Conservation (phyloP, 768 basidiomycete genomes). For the Chalciporus chontae region DNA sequence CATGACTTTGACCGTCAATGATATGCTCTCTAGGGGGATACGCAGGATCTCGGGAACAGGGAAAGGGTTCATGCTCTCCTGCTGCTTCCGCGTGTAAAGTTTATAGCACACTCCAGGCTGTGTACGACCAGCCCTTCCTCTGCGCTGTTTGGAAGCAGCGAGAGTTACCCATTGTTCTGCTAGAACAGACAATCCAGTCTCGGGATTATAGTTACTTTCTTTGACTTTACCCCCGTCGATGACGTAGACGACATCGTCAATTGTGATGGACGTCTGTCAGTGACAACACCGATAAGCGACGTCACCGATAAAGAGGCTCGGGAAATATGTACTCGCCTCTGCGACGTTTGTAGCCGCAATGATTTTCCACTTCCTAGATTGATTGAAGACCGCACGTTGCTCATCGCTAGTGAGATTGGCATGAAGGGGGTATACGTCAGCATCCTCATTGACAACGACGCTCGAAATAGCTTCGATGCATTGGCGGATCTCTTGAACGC, state of each 20-base stretch:
- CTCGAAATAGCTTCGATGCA: slow-evolving; percentile 60
- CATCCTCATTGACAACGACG: slow-evolving; percentile 29
- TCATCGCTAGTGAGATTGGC: slow-evolving; percentile 85
- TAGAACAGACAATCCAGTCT: slow-evolving; percentile 69
- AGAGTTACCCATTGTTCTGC: slow-evolving; percentile 74
- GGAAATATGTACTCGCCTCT: slow-evolving; percentile 48
- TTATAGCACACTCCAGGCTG: slow-evolving; percentile 84
- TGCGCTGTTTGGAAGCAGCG: slow-evolving; percentile 78
- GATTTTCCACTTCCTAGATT: slow-evolving; percentile 69
- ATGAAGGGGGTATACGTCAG: slow-evolving; percentile 74
- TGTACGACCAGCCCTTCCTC: slow-evolving; percentile 89
- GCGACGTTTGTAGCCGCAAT: slow-evolving; percentile 91
- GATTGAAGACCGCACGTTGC: slow-evolving; percentile 72
- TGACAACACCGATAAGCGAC: not conserved
- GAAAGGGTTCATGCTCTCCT: slow-evolving; percentile 64
- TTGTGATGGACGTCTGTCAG: slow-evolving; percentile 79
- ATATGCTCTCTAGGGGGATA: slow-evolving; percentile 80
- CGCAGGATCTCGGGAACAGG: slow-evolving; percentile 86
- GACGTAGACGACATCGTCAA: slow-evolving; percentile 85
- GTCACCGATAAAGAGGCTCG: too few species aligned
- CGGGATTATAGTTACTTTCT: slow-evolving; percentile 70
- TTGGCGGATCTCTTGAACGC: slow-evolving; percentile 82
- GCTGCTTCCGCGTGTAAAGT: slow-evolving; percentile 74
- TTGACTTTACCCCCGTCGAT: slow-evolving; percentile 85
- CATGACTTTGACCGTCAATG: slow-evolving; percentile 78